A percentile compares a stretch with the other conserved stretches of the same genome.
phyloP scores from a whole-genome alignment of 495 filamentous ascomycete species.

The Zalerion maritima region DNA sequence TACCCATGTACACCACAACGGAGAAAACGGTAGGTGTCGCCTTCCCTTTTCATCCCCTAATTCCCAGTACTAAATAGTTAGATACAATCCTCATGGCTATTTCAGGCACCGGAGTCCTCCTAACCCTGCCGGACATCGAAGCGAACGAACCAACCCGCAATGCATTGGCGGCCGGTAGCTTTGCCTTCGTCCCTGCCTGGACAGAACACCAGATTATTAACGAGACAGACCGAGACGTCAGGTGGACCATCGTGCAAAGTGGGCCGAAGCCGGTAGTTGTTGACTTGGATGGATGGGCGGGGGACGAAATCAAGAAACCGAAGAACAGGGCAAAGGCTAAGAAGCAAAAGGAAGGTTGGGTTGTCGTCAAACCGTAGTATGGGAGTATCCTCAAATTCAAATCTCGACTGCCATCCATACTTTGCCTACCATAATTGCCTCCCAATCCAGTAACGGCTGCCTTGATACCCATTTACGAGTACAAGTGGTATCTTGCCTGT shows the following conservation, averaged over 20 bases:
- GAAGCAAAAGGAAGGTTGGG: too few species aligned
- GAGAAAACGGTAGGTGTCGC: conserved; percentile 29
- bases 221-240: conserved; percentile 37
- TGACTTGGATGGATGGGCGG: conserved; percentile 44
- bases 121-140: conserved; percentile 25
- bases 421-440: conserved; percentile 1
- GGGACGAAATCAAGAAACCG: conserved; percentile 13
- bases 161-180: conserved; percentile 43
- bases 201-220: conserved; percentile 56
- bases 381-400: not conserved
- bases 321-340: too few species aligned
- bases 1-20: conserved; percentile 29
- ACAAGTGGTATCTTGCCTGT: too few species aligned
- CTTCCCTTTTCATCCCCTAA: conserved; percentile 3
- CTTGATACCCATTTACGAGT: too few species aligned
- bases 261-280: conserved; percentile 41
- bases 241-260: conserved; percentile 45
- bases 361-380: too few species aligned
- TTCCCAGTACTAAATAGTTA: conserved; percentile 9
- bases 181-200: conserved; percentile 48
- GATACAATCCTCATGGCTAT: conserved; percentile 32
- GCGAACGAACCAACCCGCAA: conserved; percentile 31
- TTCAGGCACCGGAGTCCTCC: conserved; percentile 24
- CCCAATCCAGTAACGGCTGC: not conserved
- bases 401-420: conserved; percentile 1